Evolutionary conservation across 148 eudicot genomes (phyloP), one percentile per base, ranked within the genome.

Genomic region (Polygonum aviculare): DNA sequence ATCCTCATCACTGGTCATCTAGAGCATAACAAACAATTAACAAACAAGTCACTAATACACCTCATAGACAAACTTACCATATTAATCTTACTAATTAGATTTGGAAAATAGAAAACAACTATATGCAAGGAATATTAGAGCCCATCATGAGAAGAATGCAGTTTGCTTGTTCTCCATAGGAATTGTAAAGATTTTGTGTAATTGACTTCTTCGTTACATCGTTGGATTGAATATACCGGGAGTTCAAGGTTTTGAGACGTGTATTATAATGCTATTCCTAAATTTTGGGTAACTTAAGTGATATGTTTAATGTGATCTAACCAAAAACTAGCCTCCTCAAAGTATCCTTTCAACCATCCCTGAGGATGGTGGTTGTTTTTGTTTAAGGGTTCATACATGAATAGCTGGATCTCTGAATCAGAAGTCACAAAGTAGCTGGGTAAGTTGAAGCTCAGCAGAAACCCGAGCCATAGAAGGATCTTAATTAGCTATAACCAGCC

Each of bases 1-100:
- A 67, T 67, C 72, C 38, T 67, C 21, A 67, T 67, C 72, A 15
- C 36, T 36, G 72, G 45, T 36, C 44, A 67, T 67, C 72, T 67
- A 36, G 44, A 67, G 9, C 7, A 5, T 14, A 36, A 73, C 72
- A 73, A 73, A 12, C 6, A 31, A 22, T 3, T 21, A 33, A 49
- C 14, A 73, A 73, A n/a, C 47, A 38, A 39, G 69, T 60, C 36
- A 60, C 36, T 15, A 36, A 67, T 67, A 44, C 41, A 36, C 12
- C 71, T 67, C 19, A 38, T 36, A 16, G 3, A 67, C 19, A 67
- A 36, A 35, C 9, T 36, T 35, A 38, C 72, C 72, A 67, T 67
- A 38, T 67, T 3, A 12, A 38, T 67, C 19, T 15, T 35, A 14
- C 15, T 63, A 67, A 38, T 35, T 41, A 38, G 19, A 67, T 36